Conservation (phyloP, 2,329 filamentous ascomycete genomes). For the Fusarium lyarnte region DNA sequence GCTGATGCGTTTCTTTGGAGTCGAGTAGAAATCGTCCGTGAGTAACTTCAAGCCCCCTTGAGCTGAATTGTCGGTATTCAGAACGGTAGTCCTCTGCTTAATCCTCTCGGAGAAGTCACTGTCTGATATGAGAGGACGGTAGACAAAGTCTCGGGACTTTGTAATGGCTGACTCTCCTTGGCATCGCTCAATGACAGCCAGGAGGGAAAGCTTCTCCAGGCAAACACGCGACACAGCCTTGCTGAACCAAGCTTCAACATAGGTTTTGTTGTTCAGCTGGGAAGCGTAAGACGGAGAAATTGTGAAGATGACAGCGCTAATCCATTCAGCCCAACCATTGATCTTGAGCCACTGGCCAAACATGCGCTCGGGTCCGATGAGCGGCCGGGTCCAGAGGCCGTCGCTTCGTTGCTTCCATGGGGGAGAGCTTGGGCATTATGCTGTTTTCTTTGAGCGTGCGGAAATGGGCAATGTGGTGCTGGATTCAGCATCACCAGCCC, state of each 20-base stretch:
- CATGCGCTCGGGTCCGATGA: not conserved
- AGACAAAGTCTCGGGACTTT: not conserved
- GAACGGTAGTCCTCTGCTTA: not conserved
- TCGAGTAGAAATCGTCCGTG: constrained; percentile 1
- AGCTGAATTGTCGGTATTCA: not conserved
- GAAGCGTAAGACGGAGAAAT: not conserved
- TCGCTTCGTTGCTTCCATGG: not conserved
- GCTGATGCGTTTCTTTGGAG: not conserved
- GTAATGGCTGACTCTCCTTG: not conserved
- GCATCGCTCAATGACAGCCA: not conserved
- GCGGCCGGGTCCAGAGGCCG: not conserved
- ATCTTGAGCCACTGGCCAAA: constrained; percentile 11
- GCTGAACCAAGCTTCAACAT: not conserved
- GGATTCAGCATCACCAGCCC: not conserved
- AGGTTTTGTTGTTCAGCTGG: not conserved
- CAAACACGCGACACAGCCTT: not conserved
- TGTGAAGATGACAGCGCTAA: not conserved
- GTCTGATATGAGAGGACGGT: not conserved
- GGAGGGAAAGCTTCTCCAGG: not conserved
- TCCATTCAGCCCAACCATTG: not conserved
- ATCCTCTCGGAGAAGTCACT: not conserved
- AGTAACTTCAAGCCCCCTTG: not conserved
- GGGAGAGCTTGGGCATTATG: not conserved
- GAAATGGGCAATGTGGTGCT: not conserved
- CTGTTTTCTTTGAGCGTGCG: too few species aligned